Base-by-base conservation (phyloP, 352 stramenopile species). In the Hyphochytrium catenoides region DNA sequence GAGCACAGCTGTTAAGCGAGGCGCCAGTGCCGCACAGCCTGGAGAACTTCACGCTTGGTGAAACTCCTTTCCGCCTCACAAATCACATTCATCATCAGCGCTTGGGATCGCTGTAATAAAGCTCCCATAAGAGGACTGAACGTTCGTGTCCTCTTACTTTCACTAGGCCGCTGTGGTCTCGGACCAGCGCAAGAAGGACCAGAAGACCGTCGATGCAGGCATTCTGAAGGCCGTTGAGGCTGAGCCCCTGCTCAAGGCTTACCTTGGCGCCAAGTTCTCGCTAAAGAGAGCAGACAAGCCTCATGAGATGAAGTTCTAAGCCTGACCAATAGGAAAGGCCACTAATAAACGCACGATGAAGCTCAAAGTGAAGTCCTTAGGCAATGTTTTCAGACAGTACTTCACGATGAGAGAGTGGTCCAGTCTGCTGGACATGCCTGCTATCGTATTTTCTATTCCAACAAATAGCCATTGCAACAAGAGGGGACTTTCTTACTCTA, bases 271-370 rank as follows among this genome's bases (percentile, higher is more conserved):
- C 32, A 93, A 91, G 54, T 99, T 99, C 67, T 84, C 77, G 47
- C 62, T 99, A 35, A 90, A 62, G 46, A 95, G 95, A 56, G 85
- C 78, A 56, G 88, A 98, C 59, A 82, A 78, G 44, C 87, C 81
- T 28, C 93, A 99, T 71, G 81, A 93, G 43, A 91, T 99, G 65
- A 86, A 94, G 57, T 99, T 99, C 61, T 99, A 97, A 89, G 50
- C 38, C 39, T 14, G 24, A 12, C 16, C 14, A 47, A n/a, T 9
- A 17, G 31, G 23, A 20, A 22, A 6, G 11, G 11, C 6, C 21
- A 20, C 5, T 25, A 8, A 8, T 33, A 55, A 32, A 4, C 29
- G 43, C 11, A 24, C 37, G 20, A 47, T 44, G 15, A 62, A n/a
- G n/a, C n/a, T n/a, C n/a, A n/a, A n/a, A n/a, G n/a, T n/a, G n/a